Base-by-base conservation (phyloP, 1,139 yeast species). In the Kazachstania sp. region DNA sequence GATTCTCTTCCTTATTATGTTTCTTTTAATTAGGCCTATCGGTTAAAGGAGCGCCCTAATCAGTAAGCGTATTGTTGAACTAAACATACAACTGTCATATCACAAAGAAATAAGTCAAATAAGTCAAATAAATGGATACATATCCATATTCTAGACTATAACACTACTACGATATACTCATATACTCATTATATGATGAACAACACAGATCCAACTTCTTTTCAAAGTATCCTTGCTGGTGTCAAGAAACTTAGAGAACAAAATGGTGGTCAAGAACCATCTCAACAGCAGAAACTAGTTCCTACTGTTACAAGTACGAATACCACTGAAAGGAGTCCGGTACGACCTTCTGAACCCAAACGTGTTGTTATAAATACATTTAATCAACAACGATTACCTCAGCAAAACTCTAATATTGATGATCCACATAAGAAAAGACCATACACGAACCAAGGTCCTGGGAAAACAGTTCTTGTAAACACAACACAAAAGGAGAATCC, bases 401-500 rank as follows among this genome's bases (percentile, higher is more conserved):
- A 38, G 4, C 23, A 12, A 13, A 37, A 34, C 18, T 37, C 37
- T 9, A 45, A 32, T 11, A 41, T 39, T 37, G 39, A 40, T 16
- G 45, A 37, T 19, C 38, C 31, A 15, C 37, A 45, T 16, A 51
- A 30, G 7, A 42, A 51, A 23, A 46, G 57, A 41, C 46, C 49
- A 16, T 45, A 30, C 18, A 45, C 29, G 12, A 46, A 45, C 16
- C 15, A 39, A 15, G 43, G 37, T 16, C 13, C 51, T 7, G 56
- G 62, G 13, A 58, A 58, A 41, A 54, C 71, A 1, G 65, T 75
- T 6, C 50, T 72, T 3, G 83, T 79, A 4, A 75, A 75, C 48
- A 70, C 72, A 34, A 67, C 79, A 1, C 87, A 81, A 61, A 71
- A 71, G 41, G 83, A 81, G 12, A 82, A 82, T 55, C 86, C 85